Conservation (phyloP, 2,329 filamentous ascomycete species). For the Aspergillus sergii region DNA sequence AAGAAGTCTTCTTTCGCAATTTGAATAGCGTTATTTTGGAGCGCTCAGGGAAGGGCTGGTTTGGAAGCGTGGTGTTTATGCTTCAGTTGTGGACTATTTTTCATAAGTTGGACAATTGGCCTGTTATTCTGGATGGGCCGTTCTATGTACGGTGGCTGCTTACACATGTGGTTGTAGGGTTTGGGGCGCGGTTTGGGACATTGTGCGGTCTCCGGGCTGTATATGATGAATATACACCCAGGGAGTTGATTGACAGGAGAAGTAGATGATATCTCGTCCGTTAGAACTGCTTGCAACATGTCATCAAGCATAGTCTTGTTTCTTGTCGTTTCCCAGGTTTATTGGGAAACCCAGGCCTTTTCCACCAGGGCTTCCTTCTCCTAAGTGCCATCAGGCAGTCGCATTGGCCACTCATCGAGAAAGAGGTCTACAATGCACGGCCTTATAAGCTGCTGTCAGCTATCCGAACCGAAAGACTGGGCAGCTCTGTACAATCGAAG, state of each 20-base stretch:
- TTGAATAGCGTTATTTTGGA: neutral
- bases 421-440: too few relatives aligned
- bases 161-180: neutral
- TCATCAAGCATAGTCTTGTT: too few relatives aligned
- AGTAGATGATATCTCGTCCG: neutral
- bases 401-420: too few relatives aligned
- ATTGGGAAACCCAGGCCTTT: too few relatives aligned
- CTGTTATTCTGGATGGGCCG: neutral
- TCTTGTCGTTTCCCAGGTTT: too few relatives aligned
- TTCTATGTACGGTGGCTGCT: neutral
- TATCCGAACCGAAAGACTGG: too few relatives aligned
- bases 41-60: neutral
- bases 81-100: neutral
- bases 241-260: neutral
- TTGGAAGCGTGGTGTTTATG: neutral
- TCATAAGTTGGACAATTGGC: neutral
- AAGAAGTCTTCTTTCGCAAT: neutral
- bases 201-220: neutral
- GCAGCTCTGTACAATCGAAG: too few relatives aligned
- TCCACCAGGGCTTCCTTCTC: too few relatives aligned
- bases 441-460: too few relatives aligned
- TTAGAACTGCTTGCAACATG: too few relatives aligned
- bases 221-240: neutral
- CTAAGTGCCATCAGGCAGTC: too few relatives aligned
- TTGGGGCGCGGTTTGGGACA: neutral